Percentiles rank a stretch among this genome's conserved stretches.
Evolutionary conservation across 371 early-diverging fungal genomes (phyloP).

Genomic region (Mortierella sp.): DNA sequence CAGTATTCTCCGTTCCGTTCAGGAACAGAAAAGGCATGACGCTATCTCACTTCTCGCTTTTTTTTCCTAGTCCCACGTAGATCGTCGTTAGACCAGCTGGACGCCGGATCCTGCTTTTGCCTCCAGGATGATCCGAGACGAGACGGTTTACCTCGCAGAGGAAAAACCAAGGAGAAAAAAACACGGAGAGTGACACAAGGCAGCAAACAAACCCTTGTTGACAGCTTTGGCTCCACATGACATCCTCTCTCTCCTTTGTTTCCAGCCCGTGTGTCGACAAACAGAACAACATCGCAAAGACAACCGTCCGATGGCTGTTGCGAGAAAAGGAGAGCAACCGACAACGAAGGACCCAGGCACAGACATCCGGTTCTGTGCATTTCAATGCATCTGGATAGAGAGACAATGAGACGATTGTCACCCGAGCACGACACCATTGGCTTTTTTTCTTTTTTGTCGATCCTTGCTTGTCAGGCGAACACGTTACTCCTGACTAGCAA

Average conservation of each 20-base stretch:
- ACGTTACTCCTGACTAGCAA: no score
- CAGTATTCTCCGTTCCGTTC: background rate
- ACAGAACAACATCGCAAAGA: background rate
- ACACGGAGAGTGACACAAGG: background rate
- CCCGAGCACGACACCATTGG: background rate
- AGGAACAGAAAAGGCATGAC: background rate
- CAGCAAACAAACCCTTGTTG: background rate
- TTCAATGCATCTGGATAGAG: background rate
- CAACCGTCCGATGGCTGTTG: background rate
- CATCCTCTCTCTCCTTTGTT: constrained; percentile 3
- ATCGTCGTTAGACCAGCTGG: background rate
- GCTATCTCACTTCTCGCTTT: background rate
- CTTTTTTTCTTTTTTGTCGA: background rate
- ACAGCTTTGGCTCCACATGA: background rate
- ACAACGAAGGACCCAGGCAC: background rate
- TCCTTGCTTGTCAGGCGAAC: background rate
- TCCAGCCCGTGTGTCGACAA: background rate
- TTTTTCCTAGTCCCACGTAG: background rate
- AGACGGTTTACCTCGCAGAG: background rate
- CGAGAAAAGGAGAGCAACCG: background rate
- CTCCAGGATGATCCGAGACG: background rate
- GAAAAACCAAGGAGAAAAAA: background rate
- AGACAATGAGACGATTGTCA: background rate
- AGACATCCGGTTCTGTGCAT: background rate
- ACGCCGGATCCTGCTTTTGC: background rate